A percentile compares a stretch with the other conserved stretches of the same genome.
These are phyloP conservation scores for Hericium alpestre DNA, from an alignment of 768 basidiomycete species.

Conservation along the genomic window DNA sequence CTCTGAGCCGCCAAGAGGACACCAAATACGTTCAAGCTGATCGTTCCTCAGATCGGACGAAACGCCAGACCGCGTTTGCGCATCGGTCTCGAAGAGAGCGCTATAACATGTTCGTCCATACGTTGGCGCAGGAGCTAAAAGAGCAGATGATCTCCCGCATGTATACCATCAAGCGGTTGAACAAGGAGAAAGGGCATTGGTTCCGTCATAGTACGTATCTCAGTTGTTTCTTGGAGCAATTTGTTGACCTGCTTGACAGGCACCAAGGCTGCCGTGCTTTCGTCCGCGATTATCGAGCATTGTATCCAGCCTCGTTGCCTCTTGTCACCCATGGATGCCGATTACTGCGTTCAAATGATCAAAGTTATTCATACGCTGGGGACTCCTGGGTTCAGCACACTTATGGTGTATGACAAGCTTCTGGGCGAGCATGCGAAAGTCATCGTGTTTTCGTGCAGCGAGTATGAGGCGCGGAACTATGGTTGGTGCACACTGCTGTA, in stretches of 20 bases:
- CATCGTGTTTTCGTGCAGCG: conserved; percentile 86
- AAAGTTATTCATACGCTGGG: conserved; percentile 78
- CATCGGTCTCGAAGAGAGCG: conserved; percentile 59
- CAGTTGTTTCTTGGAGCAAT: conserved; percentile 8
- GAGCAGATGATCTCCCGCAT: conserved; percentile 62
- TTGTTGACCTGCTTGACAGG: conserved; percentile 19
- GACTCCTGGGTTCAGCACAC: conserved; percentile 81
- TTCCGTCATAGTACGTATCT: conserved; percentile 48
- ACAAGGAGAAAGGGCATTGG: conserved; percentile 75
- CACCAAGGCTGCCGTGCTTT: conserved; percentile 39
- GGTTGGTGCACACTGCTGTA: conserved; percentile 35
- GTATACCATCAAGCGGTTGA: conserved; percentile 67
- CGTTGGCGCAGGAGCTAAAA: conserved; percentile 60
- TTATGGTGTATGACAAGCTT: conserved; percentile 79
- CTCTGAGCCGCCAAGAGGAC: conserved; percentile 61
- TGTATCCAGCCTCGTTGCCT: conserved; percentile 89
- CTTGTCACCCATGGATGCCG: conserved; percentile 94
- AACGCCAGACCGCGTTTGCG: conserved; percentile 42
- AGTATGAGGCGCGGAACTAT: conserved; percentile 92
- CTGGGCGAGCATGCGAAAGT: conserved; percentile 78
- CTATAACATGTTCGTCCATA: conserved; percentile 48
- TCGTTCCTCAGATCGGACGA: conserved; percentile 55
- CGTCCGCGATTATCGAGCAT: conserved; percentile 67
- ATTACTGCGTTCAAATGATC: conserved; percentile 87
- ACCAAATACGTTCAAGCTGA: conserved; percentile 53